These are phyloP conservation scores for Anethum foeniculum DNA, from an alignment of 140 eudicot genomes.

Conservation along the genomic window DNA sequence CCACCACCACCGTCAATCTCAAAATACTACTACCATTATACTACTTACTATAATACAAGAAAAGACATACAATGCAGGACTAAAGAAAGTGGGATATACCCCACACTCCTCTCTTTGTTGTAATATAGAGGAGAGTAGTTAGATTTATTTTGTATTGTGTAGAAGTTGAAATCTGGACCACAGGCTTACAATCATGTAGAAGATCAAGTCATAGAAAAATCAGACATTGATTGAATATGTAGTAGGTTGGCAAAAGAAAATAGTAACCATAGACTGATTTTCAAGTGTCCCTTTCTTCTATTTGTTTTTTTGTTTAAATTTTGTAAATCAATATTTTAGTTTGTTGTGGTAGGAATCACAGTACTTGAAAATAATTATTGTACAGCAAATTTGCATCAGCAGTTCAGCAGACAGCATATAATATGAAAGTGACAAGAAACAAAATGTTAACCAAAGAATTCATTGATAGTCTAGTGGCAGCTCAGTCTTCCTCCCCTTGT, in stretches of 20 bases:
- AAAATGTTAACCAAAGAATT: not conserved
- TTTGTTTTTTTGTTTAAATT: not conserved
- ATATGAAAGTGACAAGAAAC: constrained; percentile 1
- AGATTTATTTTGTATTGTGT: not conserved
- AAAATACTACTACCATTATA: not conserved
- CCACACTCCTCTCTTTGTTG: constrained; percentile 18
- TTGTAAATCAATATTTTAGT: not conserved
- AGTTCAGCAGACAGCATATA: not conserved
- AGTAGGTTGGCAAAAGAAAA: constrained; percentile 14
- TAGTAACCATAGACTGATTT: not conserved
- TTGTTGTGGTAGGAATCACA: not conserved
- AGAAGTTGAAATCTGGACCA: constrained; percentile 19
- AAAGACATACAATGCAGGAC: constrained; percentile 12
- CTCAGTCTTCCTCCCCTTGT: not conserved
- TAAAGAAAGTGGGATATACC: constrained; percentile 23
- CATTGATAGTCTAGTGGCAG: not conserved
- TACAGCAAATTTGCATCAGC: not conserved
- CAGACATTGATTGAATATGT: constrained; percentile 19
- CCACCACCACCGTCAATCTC: constrained; percentile 4
- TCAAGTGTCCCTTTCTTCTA: not conserved
- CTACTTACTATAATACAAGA: constrained; percentile 35
- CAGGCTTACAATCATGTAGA: constrained; percentile 17
- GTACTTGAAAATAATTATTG: not conserved
- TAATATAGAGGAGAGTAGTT: constrained; percentile 13
- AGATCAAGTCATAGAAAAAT: constrained; percentile 4